A percentile compares a stretch with the other conserved stretches of the same genome.
These are phyloP conservation scores for Tubosaeta brunneosetosa DNA, from an alignment of 768 basidiomycete genomes.

Conservation along the genomic window DNA sequence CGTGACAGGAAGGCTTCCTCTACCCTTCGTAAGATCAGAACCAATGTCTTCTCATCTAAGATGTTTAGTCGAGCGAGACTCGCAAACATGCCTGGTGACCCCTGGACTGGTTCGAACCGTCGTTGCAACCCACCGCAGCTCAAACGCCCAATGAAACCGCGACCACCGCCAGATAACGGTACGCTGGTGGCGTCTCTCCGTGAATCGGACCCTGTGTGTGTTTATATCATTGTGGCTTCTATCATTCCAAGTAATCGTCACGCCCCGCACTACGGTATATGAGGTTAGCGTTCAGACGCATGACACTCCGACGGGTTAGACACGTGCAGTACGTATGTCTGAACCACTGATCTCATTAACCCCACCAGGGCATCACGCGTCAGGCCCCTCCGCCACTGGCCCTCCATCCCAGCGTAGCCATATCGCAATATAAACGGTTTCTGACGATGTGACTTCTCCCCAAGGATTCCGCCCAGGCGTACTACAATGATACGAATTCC, in stretches of 20 bases:
- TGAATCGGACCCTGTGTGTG: background rate
- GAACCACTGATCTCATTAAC: background rate
- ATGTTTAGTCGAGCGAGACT: background rate
- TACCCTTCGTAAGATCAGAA: background rate
- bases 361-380: background rate
- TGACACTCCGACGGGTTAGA: background rate
- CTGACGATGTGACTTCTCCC: background rate
- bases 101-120: background rate
- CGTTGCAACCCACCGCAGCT: background rate
- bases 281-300: background rate
- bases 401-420: background rate
- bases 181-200: background rate
- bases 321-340: background rate
- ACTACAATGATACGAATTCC: background rate
- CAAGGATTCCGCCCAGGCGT: background rate
- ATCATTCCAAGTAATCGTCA: background rate
- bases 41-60: background rate
- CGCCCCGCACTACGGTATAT: background rate
- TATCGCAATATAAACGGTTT: background rate
- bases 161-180: background rate
- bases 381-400: too few species aligned
- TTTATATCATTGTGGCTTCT: background rate
- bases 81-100: background rate
- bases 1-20: background rate
- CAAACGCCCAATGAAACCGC: background rate